phyloP scores from a whole-genome alignment of 2,329 filamentous ascomycete species.

The Lasiodiplodia citricola region DNA sequence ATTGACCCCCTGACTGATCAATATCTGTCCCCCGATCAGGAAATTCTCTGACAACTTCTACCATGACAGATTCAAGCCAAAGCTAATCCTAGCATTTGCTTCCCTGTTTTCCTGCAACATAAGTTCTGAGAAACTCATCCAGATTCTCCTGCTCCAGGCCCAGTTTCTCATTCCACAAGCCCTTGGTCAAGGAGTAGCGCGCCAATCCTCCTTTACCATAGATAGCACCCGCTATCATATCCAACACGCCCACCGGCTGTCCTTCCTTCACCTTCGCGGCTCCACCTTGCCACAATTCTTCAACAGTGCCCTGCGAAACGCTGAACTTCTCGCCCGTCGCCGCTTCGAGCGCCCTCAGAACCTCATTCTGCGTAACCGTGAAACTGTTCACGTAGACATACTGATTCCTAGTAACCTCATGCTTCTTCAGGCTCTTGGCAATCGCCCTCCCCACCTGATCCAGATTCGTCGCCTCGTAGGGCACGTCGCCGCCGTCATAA shows the following conservation, averaged over 20 bases:
- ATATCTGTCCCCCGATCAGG: no score
- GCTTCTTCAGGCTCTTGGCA: conserved; percentile 53
- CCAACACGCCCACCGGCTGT: conserved; percentile 36
- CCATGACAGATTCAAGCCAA: no score
- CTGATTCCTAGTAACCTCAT: conserved; percentile 52
- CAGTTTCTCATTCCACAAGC: conserved; percentile 47
- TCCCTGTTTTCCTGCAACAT: no score
- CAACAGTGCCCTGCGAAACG: conserved; percentile 47
- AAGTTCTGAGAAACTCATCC: conserved; percentile 41
- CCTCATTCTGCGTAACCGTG: conserved; percentile 62
- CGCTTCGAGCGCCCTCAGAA: conserved; percentile 60
- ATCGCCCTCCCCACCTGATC: conserved; percentile 59
- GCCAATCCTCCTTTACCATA: conserved; percentile 34
- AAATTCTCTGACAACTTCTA: no score
- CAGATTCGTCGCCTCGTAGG: conserved; percentile 59
- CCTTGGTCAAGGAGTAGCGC: conserved; percentile 34
- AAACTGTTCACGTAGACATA: conserved; percentile 65
- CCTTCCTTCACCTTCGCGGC: conserved; percentile 44
- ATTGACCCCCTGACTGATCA: no score
- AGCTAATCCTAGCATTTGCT: no score
- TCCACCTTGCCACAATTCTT: conserved; percentile 36
- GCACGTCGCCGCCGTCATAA: conserved; percentile 62
- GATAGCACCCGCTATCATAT: conserved; percentile 32
- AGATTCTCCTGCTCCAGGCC: conserved; percentile 49
- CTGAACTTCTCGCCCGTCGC: conserved; percentile 58